Evolutionary conservation across 495 filamentous ascomycete genomes (phyloP).

Genomic region (Penicillium chermesinum): DNA sequence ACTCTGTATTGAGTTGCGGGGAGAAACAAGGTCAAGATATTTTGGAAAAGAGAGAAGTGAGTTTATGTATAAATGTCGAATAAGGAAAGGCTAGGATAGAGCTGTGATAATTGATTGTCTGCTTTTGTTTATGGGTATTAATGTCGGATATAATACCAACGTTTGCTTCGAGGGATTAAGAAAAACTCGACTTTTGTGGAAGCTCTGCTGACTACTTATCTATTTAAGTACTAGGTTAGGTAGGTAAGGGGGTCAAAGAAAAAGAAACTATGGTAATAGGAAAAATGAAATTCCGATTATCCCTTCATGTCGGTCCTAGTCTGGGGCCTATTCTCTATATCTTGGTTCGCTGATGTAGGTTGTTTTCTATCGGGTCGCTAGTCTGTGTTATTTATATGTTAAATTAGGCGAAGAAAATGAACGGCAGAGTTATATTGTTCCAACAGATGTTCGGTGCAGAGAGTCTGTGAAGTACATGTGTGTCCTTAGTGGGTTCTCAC

Average conservation of each 20-base stretch:
- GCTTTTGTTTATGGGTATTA: no score
- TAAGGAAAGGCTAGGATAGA: constrained; percentile 10
- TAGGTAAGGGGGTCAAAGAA: constrained; percentile 4
- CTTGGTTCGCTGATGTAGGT: no score
- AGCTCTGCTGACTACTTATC: constrained; percentile 3
- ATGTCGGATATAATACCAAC: no score
- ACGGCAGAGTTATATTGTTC: no score
- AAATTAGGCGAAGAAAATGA: no score
- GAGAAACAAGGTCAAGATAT: constrained; percentile 15
- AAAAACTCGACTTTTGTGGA: constrained; percentile 12
- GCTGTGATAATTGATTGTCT: no score
- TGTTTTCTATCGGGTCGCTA: no score
- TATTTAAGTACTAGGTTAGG: constrained; percentile 4
- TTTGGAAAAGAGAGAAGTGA: constrained; percentile 8
- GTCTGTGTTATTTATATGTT: no score
- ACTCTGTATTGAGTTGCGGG: constrained; percentile 14
- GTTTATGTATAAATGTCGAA: constrained; percentile 9
- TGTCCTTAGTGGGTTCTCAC: no score
- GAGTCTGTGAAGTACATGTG: no score
- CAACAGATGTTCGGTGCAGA: no score
- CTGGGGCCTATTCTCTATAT: no score
- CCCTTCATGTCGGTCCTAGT: constrained; percentile 1
- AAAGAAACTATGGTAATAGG: neutral
- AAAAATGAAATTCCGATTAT: constrained; percentile 1
- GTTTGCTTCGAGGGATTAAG: constrained; percentile 9